Conservation (phyloP, 1,139 yeast genomes). For the Hyphopichia khmerensis region DNA sequence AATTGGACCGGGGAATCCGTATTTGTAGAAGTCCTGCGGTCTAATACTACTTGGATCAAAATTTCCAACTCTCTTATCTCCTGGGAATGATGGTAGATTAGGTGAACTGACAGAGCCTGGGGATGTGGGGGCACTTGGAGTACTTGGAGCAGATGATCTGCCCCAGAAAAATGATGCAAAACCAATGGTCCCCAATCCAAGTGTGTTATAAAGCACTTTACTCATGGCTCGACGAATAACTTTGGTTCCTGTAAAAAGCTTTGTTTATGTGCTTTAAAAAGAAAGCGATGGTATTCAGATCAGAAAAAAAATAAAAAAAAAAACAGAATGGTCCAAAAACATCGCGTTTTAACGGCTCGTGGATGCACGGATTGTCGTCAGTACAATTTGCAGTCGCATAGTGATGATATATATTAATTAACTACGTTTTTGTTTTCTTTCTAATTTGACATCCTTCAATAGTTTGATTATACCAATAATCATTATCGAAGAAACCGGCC, state of each 20-base stretch:
- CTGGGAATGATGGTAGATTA: conserved; percentile 13
- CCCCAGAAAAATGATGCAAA: conserved; percentile 48
- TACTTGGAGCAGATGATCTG: conserved; percentile 18
- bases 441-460: conserved; percentile 14
- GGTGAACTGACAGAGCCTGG: conserved; percentile 6
- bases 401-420: not conserved
- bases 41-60: conserved; percentile 40
- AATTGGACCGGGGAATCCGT: conserved; percentile 93
- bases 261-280: no score
- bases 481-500: conserved; percentile 78
- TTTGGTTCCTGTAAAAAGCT: no score
- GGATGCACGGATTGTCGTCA: no score
- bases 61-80: conserved; percentile 12
- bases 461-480: conserved; percentile 51
- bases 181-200: conserved; percentile 41
- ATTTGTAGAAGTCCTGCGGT: conserved; percentile 78
- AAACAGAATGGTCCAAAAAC: no score
- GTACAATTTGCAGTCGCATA: not conserved
- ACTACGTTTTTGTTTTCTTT: not conserved
- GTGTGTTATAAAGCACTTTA: conserved; percentile 26
- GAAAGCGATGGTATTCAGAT: no score
- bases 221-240: no score
- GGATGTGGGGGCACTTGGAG: conserved; percentile 7
- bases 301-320: no score
- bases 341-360: no score